Evolutionary conservation across 2,329 filamentous ascomycete species (phyloP).

Genomic region (Verticillium tricorpus): DNA sequence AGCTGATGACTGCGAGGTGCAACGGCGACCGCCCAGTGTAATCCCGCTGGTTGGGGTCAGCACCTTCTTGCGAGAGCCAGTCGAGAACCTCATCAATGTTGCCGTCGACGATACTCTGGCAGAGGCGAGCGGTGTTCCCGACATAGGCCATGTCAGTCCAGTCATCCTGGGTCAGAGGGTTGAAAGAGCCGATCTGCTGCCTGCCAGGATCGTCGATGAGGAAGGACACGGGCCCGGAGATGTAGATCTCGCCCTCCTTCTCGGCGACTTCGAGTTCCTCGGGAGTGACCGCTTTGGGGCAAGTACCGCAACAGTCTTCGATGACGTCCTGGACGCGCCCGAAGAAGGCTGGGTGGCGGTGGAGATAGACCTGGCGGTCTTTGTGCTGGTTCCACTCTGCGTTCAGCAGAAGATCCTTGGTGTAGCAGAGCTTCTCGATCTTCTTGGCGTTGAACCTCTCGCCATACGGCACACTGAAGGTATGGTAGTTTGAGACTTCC

Average conservation of each 20-base stretch:
- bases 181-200: constrained; percentile 67
- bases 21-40: constrained; percentile 75
- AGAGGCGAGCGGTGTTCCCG: constrained; percentile 71
- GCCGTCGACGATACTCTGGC: constrained; percentile 73
- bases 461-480: constrained; percentile 68
- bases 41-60: constrained; percentile 69
- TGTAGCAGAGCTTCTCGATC: constrained; percentile 79
- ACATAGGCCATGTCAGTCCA: constrained; percentile 93
- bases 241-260: constrained; percentile 70
- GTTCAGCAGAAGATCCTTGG: constrained; percentile 75
- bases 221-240: constrained; percentile 70
- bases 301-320: constrained; percentile 76
- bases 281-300: constrained; percentile 62
- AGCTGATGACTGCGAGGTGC: constrained; percentile 68
- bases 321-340: constrained; percentile 71
- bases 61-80: constrained; percentile 64
- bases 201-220: constrained; percentile 78
- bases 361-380: constrained; percentile 70
- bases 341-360: constrained; percentile 84
- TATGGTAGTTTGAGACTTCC: constrained; percentile 76
- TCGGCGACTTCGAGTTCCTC: constrained; percentile 69
- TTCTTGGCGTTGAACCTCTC: constrained; percentile 57
- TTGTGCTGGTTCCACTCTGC: constrained; percentile 80
- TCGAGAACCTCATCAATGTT: constrained; percentile 66
- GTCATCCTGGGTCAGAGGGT: constrained; percentile 75